Base-by-base conservation (phyloP, 176 grass and related monocot species). In the Calamus simplicifolius region DNA sequence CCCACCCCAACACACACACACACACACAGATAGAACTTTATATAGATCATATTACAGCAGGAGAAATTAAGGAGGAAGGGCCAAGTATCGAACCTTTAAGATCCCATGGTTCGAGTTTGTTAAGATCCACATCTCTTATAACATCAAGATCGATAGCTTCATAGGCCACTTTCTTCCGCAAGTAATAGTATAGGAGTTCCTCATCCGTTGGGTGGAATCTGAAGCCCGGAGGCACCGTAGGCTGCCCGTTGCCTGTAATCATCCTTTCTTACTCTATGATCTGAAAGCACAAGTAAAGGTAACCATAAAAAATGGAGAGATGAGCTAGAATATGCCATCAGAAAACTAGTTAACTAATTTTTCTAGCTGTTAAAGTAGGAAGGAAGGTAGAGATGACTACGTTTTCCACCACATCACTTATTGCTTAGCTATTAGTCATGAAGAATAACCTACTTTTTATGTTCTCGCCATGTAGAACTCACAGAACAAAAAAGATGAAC, bases 41-140 rank as follows among this genome's bases (percentile, higher is more conserved):
- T 35, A 35, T 35, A 35, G 31, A 43, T 43, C 35, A 43, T 43
- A 43, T 43, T 43, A 10, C 8, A 43, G 8, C 2, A 43, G 35
- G 35, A 12, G 35, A 13, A 43, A 43, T 8, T 43, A 43, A 43
- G 8, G 8, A 12, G 35, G 35, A 43, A 43, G 35, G 8, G 8
- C 7, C 2, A 43, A 43, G 12, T 12, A 43, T 43, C 35, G 8
- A 43, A 93, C 89, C 80, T 81, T 76, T 74, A 65, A 93, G 83
- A 26, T 93, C 89, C 89, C 89, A 95, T 16, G 89, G 89, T 53
- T 95, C 89, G 35, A 95, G 81, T 74, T 85, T 88, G 69, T 88
- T 95, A 61, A 95, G 89, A 56, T 95, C 89, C 3, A 95, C 59
- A 55, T 95, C 89, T 25, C 78, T 67, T 21, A 95, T 95, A 72